Evolutionary conservation across 805 yeast species (phyloP).

Genomic region (Nakazawaea ishiwadae): DNA sequence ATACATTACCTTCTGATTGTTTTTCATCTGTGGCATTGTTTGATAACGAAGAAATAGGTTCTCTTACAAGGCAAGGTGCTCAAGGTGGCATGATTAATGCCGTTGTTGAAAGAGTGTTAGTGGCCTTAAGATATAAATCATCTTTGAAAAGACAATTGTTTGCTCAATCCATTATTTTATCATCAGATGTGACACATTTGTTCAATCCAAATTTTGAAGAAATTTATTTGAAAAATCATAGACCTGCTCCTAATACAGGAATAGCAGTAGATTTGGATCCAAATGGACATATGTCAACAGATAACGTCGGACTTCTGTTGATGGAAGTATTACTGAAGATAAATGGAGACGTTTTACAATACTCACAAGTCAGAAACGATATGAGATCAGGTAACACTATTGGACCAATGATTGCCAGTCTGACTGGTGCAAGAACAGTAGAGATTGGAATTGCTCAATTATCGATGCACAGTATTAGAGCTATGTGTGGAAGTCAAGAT

Average conservation of each 20-base stretch:
- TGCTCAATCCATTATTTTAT: constrained; percentile 73
- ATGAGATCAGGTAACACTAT: constrained; percentile 85
- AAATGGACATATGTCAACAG: constrained; percentile 81
- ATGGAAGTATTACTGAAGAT: constrained; percentile 62
- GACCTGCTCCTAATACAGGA: constrained; percentile 77
- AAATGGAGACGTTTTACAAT: constrained; percentile 64
- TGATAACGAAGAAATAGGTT: constrained; percentile 84
- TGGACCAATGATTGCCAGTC: constrained; percentile 64
- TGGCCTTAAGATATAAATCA: not conserved
- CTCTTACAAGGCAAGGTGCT: constrained; percentile 76
- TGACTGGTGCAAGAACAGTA: constrained; percentile 69
- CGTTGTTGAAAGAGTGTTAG: constrained; percentile 49
- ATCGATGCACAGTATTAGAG: constrained; percentile 84
- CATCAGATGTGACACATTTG: constrained; percentile 83
- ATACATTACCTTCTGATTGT: constrained; percentile 21
- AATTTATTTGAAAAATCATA: constrained; percentile 70
- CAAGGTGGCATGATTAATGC: constrained; percentile 69
- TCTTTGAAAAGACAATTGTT: constrained; percentile 1
- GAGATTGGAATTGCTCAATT: constrained; percentile 82
- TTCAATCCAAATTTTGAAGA: constrained; percentile 69
- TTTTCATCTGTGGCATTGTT: constrained; percentile 62
- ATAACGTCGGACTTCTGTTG: constrained; percentile 68
- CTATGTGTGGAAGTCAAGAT: constrained; percentile 76
- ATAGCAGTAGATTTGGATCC: constrained; percentile 67
- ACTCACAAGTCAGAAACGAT: constrained; percentile 82